Conservation (phyloP, 768 basidiomycete genomes). For the Trametes coccinea region DNA sequence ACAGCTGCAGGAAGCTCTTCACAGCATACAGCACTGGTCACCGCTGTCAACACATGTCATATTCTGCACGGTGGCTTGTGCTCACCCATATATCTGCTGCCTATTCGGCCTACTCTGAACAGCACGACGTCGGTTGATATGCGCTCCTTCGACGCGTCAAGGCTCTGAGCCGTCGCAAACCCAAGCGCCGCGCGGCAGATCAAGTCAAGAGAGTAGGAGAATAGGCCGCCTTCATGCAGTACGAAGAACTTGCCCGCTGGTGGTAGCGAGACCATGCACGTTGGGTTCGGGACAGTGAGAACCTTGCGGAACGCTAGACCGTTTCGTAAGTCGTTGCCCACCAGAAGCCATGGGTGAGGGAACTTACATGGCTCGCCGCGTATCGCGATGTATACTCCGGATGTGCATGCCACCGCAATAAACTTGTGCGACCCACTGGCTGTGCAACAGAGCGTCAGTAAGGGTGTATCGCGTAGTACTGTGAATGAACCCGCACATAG, state of each 20-base stretch:
- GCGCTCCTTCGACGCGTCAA: constrained; percentile 62
- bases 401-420: constrained; percentile 62
- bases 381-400: constrained; percentile 69
- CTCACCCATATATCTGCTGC: constrained; percentile 58
- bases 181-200: constrained; percentile 60
- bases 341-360: constrained; percentile 1
- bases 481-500: constrained; percentile 52
- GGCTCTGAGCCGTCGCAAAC: constrained; percentile 42
- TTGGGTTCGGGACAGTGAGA: constrained; percentile 50
- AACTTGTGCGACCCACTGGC: constrained; percentile 53
- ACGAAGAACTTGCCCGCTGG: constrained; percentile 69
- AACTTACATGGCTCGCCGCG: constrained; percentile 57
- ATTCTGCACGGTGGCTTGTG: neutral
- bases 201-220: constrained; percentile 72
- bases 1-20: constrained; percentile 60
- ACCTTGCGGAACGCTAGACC: constrained; percentile 57
- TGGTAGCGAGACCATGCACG: constrained; percentile 57
- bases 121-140: constrained; percentile 64
- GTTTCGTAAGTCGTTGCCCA: neutral
- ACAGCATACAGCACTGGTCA: constrained; percentile 65
- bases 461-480: neutral
- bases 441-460: constrained; percentile 27
- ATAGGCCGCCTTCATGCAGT: constrained; percentile 55
- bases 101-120: constrained; percentile 55
- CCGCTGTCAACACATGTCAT: too few relatives aligned